Evolutionary conservation across 768 basidiomycete genomes (phyloP), one percentile per base, ranked within the genome.

Genomic region (Pleurotus giganteus): DNA sequence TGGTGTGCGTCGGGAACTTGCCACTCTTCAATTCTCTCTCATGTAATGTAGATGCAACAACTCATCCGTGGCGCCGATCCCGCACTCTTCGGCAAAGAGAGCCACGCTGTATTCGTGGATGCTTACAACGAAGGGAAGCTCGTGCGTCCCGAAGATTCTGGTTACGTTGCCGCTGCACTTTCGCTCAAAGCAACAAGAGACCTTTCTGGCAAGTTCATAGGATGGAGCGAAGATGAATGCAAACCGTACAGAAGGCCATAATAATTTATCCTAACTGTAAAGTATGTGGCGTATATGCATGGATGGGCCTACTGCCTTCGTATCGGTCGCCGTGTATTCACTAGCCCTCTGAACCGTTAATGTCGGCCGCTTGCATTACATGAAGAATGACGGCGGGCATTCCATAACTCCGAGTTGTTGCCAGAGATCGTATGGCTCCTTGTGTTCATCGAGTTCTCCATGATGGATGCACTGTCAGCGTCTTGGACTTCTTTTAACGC

Each of bases 181-280:
- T 80, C 87, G 1, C 65, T 95, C n/a, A 61, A 66, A 13, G 92
- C 89, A 2, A 75, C 84, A 4, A 74, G 76, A 60, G 69, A 74
- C 3, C 66, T 92, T 37, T 88, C 77, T 52, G 94, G 94, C 21
- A 71, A 84, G 62, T 98, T 94, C 64, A 73, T 95, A 53, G 84
- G 76, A 62, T 96, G 93, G 91, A 81, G 91, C 63, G 79, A 81
- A 21, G 84, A 85, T 23, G 82, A 82, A 58, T 89, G 88, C 68
- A 75, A 72, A 63, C 71, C 76, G 7, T 88, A 82, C 66, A 73
- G 79, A 59, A 68, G 49, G 44, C 2, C 23, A 24, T 45, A 45
- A 45, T 27, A 7, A 8, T 21, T 45, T 5, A 7, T 45, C 4
- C 44, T 4, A 11, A n/a, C 9, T 45, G 44, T 45, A 45, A 45